Base-by-base conservation (phyloP, 495 filamentous ascomycete genomes). In the Neurospora intermedia region DNA sequence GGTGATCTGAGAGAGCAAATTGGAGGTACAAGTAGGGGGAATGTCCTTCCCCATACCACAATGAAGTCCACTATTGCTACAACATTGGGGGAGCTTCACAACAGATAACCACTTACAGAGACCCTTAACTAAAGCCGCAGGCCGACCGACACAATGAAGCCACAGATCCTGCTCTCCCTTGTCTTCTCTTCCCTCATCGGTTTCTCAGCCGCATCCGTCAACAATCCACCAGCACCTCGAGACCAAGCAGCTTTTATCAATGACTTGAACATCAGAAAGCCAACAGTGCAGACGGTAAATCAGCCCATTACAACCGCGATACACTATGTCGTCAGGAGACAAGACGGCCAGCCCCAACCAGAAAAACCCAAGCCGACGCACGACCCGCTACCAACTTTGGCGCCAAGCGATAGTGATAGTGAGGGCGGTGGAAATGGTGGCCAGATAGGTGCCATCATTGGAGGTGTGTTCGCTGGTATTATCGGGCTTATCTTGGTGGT, bases 161-260 rank as follows among this genome's bases (percentile, higher is more conserved):
- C 20, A 15, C 48, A 27, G 0, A 0, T 7, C 13, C 0, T 59
- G 11, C 2, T 31, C 15, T 4, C 11, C 5, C 11, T 59, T 7
- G 0, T 31, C 2, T 2, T 31, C 23, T 59, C 48, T 2, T 1
- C 3, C 1, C 10, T 27, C 0, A 0, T 7, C 48, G 11, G 11
- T 1, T 1, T 6, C 10, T 31, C 48, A 10, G 13, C 11, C 48
- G 48, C 48, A 10, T 59, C 48, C 0, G 11, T 59, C 11, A 59
- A 31, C 5, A 59, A 59, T 15, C 0, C 48, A 6, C n/a, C n/a
- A 1, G n/a, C 45, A 0, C 11, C 48, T 59, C 23, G 20, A 15
- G 23, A 59, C n/a, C 3, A 20, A 20, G 8, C 45, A 20, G 8
- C n/a, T 9, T 4, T 48, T 0, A 11, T 0, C 8, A 15, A 48